Base-by-base conservation (phyloP, 345 rosid genomes). In the Chamaenerion angustifolium region DNA sequence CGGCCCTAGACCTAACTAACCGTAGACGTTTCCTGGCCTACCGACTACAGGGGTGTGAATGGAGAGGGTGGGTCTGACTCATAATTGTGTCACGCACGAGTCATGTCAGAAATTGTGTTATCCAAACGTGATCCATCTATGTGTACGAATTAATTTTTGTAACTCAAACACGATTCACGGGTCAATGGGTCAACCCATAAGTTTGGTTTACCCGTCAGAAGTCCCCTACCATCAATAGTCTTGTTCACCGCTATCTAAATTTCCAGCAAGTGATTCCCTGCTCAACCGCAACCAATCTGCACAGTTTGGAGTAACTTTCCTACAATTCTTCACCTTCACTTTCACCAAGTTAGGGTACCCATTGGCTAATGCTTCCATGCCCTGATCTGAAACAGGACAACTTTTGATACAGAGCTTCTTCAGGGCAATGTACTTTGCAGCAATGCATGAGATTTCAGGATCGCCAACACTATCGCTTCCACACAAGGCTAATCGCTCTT, bases 281-380 rank as follows among this genome's bases (percentile, higher is more conserved):
- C 56, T 58, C 12, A 19, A 37, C 19, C 55, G 51, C 48, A 58
- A 51, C 63, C 63, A 51, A 27, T 58, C 54, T 0, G 63, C 63
- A 13, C 52, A 41, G 23, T 58, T 73, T 12, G 45, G 41, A 31
- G 93, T 86, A 51, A 86, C 88, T 23, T 72, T 77, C 69, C 80
- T 63, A 55, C 95, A 86, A 56, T 83, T 86, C 78, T 78, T 86
- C 64, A 86, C 79, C 72, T 83, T 86, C 56, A 83, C 79, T 62
- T 86, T 83, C 9, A 86, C 73, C 74, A 82, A 66, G 58, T 83
- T 86, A 0, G 88, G 95, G 67, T 85, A 86, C 50, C 95, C 88
- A 17, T 37, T 54, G 5, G 71, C 92, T 12, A 85, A 67, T 0
- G 88, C 85, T 65, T 82, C 80, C 75, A 85, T 58, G 16, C 85